A percentile compares a stretch with the other conserved stretches of the same genome.
Evolutionary conservation across 768 basidiomycete species (phyloP).

Genomic region (Amanita rimosa): DNA sequence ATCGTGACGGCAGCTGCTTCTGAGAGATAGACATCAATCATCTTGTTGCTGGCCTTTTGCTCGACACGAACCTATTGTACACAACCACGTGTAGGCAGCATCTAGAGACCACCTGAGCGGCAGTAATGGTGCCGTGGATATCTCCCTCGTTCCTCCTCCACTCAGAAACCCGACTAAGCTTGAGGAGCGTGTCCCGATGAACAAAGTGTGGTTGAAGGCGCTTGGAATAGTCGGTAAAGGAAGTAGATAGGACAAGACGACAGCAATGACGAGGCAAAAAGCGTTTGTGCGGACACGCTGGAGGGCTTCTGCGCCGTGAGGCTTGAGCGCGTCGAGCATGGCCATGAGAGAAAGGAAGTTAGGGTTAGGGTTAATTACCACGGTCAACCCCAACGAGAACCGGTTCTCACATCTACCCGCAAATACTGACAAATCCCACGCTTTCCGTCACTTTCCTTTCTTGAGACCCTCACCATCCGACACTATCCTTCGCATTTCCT

Average conservation of each 20-base stretch:
- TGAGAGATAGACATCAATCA: conserved; percentile 9
- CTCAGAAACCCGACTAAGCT: not conserved
- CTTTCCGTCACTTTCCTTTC: no score
- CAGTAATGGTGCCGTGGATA: not conserved
- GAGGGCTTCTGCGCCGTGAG: conserved; percentile 33
- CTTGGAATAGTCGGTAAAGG: conserved; percentile 28
- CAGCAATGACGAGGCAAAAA: conserved; percentile 21
- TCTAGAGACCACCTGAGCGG: conserved; percentile 18
- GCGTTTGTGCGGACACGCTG: conserved; percentile 30
- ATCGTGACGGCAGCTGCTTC: conserved; percentile 23
- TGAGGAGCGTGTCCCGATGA: not conserved
- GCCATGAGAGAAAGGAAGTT: not conserved
- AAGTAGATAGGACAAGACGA: conserved; percentile 26
- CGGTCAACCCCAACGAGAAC: no score
- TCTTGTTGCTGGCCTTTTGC: no score
- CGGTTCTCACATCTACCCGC: no score
- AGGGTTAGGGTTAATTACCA: not conserved
- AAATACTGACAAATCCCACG: no score
- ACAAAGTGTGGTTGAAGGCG: conserved; percentile 18
- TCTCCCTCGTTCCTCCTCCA: not conserved
- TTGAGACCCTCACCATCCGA: no score
- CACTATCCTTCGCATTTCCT: no score
- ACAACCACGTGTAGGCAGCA: conserved; percentile 26
- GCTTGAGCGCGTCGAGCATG: conserved; percentile 23
- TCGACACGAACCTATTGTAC: conserved; percentile 22